Evolutionary conservation across 345 rosid genomes (phyloP).

Genomic region (Gossypium arboreum): DNA sequence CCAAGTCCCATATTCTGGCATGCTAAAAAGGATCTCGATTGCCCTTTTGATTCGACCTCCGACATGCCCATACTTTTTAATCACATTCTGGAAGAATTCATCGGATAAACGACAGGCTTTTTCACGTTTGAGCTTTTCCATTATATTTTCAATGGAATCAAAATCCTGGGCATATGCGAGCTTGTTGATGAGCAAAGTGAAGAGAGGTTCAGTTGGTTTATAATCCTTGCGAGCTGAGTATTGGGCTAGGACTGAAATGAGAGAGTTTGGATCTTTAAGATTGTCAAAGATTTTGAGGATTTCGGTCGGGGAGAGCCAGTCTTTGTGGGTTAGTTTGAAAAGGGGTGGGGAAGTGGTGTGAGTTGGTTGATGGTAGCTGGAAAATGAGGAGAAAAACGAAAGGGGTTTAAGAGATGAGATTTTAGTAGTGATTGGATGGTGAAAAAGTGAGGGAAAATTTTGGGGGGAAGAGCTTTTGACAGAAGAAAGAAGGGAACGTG

Average conservation of each 20-base stretch:
- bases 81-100: constrained; percentile 63
- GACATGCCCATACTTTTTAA: constrained; percentile 62
- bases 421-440: not conserved
- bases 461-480: not conserved
- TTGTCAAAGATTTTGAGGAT: constrained; percentile 53
- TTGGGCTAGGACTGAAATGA: constrained; percentile 44
- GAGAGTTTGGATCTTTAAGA: constrained; percentile 47
- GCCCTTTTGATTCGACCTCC: constrained; percentile 65
- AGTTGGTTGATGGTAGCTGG: not conserved
- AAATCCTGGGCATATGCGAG: constrained; percentile 56
- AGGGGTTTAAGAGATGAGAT: not conserved
- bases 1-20: constrained; percentile 73
- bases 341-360: constrained; percentile 7
- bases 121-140: constrained; percentile 44
- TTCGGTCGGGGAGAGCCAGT: constrained; percentile 78
- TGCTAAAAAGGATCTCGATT: constrained; percentile 52
- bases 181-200: constrained; percentile 47
- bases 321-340: constrained; percentile 56
- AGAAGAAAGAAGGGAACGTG: not conserved
- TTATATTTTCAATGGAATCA: constrained; percentile 58
- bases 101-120: constrained; percentile 54
- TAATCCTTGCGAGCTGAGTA: constrained; percentile 71
- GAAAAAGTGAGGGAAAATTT: not conserved
- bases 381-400: not conserved
- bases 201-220: constrained; percentile 67